Conservation (phyloP, 805 yeast species). For the Candida michaelii region DNA sequence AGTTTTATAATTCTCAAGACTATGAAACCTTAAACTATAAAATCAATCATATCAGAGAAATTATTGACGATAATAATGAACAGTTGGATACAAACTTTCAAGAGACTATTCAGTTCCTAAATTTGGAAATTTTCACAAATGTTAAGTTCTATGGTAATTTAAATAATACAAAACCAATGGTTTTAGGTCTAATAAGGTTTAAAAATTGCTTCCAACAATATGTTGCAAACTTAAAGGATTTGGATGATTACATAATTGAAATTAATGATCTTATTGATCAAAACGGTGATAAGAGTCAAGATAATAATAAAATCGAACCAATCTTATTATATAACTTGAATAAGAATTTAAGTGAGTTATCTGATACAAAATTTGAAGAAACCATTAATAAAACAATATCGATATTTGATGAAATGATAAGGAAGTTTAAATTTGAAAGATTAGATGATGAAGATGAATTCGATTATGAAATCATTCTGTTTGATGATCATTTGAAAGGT, state of each 20-base stretch:
- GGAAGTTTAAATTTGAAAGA: background rate
- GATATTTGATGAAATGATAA: conserved; percentile 14
- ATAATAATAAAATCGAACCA: background rate
- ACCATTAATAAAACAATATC: conserved; percentile 2
- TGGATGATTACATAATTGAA: conserved; percentile 13
- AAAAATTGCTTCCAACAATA: conserved; percentile 11
- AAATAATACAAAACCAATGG: conserved; percentile 14
- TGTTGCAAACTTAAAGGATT: conserved; percentile 3
- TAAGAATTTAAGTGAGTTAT: conserved; percentile 5
- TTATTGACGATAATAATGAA: conserved; percentile 5
- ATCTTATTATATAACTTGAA: conserved; percentile 4
- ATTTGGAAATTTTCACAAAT: conserved; percentile 14
- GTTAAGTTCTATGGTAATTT: conserved; percentile 11
- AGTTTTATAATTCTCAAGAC: background rate
- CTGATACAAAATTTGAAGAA: conserved; percentile 4
- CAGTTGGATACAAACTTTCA: conserved; percentile 3
- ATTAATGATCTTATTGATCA: conserved; percentile 14
- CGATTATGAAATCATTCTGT: conserved; percentile 15
- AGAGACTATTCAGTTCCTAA: conserved; percentile 8
- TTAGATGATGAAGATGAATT: conserved; percentile 6
- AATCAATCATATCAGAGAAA: conserved; percentile 7
- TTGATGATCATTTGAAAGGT: conserved; percentile 13
- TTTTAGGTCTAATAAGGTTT: conserved; percentile 12
- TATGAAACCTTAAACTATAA: conserved; percentile 2
- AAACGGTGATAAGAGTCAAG: background rate